phyloP scores from a whole-genome alignment of 73 alveolate genomes.

The Paramecium octaurelia region DNA sequence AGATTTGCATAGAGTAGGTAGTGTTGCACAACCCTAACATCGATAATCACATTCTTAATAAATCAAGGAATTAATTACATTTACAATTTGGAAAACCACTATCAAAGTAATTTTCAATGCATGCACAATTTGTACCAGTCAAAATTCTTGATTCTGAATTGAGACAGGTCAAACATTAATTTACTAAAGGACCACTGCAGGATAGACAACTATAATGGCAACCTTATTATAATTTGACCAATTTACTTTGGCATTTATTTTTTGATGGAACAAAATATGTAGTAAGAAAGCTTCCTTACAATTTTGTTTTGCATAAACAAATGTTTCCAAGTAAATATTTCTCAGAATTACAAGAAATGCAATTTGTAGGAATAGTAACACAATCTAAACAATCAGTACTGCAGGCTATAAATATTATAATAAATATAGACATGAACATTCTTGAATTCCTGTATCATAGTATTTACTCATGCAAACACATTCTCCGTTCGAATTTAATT shows the following conservation, averaged over 20 bases:
- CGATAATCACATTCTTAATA: too few species aligned
- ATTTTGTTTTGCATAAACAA: not conserved
- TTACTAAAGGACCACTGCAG: too few species aligned
- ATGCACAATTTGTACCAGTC: too few species aligned
- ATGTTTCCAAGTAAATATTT: not conserved
- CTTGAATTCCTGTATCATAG: not conserved
- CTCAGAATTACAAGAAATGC: not conserved
- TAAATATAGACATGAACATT: not conserved
- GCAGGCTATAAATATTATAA: not conserved
- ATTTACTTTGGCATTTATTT: not conserved
- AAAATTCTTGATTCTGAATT: too few species aligned
- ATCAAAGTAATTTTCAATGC: too few species aligned
- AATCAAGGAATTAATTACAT: too few species aligned
- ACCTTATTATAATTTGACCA: too few species aligned
- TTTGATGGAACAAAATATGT: not conserved
- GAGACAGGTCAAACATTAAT: too few species aligned
- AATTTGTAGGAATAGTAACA: not conserved
- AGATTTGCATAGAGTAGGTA: too few species aligned
- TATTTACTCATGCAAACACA: not conserved
- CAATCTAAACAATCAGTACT: not conserved
- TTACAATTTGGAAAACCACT: too few species aligned
- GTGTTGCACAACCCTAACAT: too few species aligned
- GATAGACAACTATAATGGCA: too few species aligned
- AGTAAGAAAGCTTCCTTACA: not conserved
- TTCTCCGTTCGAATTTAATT: not conserved